Evolutionary conservation across 192 early-diverging fungal genomes (phyloP).

Genomic region (Lobosporangium transversale): DNA sequence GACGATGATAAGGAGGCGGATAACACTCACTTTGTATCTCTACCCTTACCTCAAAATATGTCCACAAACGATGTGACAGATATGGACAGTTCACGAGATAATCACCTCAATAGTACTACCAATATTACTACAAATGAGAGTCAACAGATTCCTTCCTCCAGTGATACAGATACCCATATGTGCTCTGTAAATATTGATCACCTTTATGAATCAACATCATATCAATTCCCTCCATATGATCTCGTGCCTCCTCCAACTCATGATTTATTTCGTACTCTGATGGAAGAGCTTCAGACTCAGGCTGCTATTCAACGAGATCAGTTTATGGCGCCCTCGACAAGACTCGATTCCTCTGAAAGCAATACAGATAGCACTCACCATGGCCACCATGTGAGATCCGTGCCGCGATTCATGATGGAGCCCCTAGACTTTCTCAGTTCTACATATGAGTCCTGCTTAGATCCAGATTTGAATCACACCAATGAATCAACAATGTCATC

Average conservation of each 20-base stretch:
- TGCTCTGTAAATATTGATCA: background rate
- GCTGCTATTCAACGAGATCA: constrained; percentile 45
- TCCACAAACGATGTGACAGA: background rate
- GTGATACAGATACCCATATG: background rate
- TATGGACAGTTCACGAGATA: background rate
- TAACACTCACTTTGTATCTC: constrained; percentile 9
- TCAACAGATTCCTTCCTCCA: background rate
- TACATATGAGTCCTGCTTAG: constrained; percentile 29
- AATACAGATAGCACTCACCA: constrained; percentile 2
- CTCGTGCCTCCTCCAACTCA: constrained; percentile 40
- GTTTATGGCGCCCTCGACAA: constrained; percentile 15
- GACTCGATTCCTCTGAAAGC: constrained; percentile 2
- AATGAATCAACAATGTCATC: background rate
- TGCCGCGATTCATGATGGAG: constrained; percentile 43
- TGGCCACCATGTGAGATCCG: background rate
- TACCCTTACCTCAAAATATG: background rate
- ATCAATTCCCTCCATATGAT: constrained; percentile 23
- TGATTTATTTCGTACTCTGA: constrained; percentile 43
- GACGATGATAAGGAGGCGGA: constrained; percentile 22
- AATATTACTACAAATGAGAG: background rate
- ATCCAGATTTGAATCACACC: background rate
- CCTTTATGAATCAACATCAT: constrained; percentile 13
- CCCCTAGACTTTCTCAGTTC: constrained; percentile 34
- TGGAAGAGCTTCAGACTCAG: constrained; percentile 45
- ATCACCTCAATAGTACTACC: background rate